These are phyloP conservation scores for Styphnolobium japonicum DNA, from an alignment of 306 rosid species.

Conservation along the genomic window DNA sequence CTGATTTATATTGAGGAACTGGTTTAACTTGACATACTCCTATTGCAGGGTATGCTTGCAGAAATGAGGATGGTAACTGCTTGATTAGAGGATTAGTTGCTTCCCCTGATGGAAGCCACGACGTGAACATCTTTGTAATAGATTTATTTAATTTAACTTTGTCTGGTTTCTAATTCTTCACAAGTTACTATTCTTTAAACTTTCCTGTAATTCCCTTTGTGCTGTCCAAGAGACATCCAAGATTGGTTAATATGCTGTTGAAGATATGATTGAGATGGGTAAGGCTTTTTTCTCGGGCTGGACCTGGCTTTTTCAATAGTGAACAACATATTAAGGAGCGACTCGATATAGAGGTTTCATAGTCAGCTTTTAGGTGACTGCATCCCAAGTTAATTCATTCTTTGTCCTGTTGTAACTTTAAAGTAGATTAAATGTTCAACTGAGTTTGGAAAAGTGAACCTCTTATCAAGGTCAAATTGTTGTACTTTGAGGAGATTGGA, in stretches of 20 bases:
- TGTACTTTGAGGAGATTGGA: background rate
- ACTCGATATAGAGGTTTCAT: background rate
- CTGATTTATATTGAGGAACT: background rate
- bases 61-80: conserved; percentile 56
- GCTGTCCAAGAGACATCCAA: conserved; percentile 67
- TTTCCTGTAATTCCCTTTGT: background rate
- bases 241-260: conserved; percentile 43
- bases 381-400: background rate
- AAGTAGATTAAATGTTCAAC: background rate
- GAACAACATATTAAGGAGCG: background rate
- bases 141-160: background rate
- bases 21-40: conserved; percentile 80
- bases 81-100: conserved; percentile 70
- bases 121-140: conserved; percentile 27
- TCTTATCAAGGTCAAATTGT: background rate
- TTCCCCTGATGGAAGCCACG: conserved; percentile 62
- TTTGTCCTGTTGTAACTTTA: background rate
- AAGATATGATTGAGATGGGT: conserved; percentile 65
- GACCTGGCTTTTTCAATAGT: too few relatives aligned
- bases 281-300: conserved; percentile 61
- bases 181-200: background rate
- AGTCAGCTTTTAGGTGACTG: background rate
- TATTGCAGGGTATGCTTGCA: conserved; percentile 68
- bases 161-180: background rate
- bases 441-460: background rate